Conservation (phyloP, 2,329 filamentous ascomycete species). For the Cladosporium sp. region DNA sequence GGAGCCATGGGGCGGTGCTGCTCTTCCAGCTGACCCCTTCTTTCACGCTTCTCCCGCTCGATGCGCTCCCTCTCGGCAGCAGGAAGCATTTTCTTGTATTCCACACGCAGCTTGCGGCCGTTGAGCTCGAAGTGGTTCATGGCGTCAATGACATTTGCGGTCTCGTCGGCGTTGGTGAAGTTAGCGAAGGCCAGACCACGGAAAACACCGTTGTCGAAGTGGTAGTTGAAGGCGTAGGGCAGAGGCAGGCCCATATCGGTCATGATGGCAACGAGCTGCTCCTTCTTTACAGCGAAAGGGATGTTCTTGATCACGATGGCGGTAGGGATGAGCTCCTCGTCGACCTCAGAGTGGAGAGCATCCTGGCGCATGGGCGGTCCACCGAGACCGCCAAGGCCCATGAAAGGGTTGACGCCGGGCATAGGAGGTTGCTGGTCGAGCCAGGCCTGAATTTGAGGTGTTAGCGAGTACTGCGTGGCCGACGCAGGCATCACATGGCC, state of each 20-base stretch:
- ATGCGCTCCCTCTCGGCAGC: constrained; percentile 91
- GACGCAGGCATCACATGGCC: constrained; percentile 53
- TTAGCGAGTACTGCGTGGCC: constrained; percentile 33
- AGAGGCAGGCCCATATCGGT: constrained; percentile 87
- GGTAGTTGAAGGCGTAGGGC: constrained; percentile 98
- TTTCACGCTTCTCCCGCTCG: constrained; percentile 92
- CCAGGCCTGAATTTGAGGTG: constrained; percentile 48
- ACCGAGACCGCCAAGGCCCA: constrained; percentile 32
- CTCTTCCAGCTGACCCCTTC: constrained; percentile 91
- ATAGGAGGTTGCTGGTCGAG: constrained; percentile 47
- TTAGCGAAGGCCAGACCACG: constrained; percentile 94
- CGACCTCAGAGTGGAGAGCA: constrained; percentile 47
- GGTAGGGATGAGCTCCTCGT: constrained; percentile 91
- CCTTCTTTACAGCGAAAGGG: constrained; percentile 95
- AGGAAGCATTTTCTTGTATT: constrained; percentile 99
- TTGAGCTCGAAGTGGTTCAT: constrained; percentile 96
- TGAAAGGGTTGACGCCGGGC: constrained; percentile 38
- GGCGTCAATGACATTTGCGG: constrained; percentile 80
- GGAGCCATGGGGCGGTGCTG: constrained; percentile 72
- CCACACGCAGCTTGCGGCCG: constrained; percentile 86
- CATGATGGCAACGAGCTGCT: constrained; percentile 89
- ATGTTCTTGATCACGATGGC: constrained; percentile 99
- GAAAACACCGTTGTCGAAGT: constrained; percentile 98
- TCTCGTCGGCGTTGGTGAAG: constrained; percentile 93
- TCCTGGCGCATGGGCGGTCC: constrained; percentile 38